Conservation (phyloP, 768 basidiomycete genomes). For the Candolleomyces efflorescens region DNA sequence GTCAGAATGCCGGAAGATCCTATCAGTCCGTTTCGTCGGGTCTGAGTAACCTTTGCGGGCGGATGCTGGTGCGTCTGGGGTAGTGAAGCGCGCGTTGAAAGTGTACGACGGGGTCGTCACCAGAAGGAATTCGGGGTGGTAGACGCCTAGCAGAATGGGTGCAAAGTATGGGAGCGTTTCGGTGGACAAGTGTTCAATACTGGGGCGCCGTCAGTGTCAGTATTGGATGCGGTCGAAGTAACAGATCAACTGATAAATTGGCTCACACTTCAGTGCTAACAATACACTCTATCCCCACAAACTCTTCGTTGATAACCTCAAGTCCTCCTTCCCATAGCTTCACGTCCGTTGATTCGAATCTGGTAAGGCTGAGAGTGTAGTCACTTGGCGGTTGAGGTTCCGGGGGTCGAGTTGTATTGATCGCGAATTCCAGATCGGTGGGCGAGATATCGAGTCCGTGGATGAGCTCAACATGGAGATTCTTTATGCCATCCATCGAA, state of each 20-base stretch:
- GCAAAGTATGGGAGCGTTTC: constrained; percentile 58
- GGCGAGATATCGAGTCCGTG: constrained; percentile 65
- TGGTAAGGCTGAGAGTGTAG: constrained; percentile 26
- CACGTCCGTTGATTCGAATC: constrained; percentile 69
- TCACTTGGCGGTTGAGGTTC: constrained; percentile 9
- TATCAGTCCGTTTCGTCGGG: constrained; percentile 69
- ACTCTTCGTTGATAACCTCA: constrained; percentile 59
- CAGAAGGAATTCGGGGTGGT: constrained; percentile 69
- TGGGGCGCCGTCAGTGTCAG: constrained; percentile 21
- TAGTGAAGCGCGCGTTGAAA: constrained; percentile 73
- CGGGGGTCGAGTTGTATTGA: constrained; percentile 42
- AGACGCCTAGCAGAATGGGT: constrained; percentile 70
- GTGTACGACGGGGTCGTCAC: constrained; percentile 85
- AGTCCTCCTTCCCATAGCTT: constrained; percentile 76
- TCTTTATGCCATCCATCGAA: constrained; percentile 41
- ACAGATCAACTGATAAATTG: constrained; percentile 2
- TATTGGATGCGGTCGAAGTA: background rate
- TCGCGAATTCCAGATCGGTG: constrained; percentile 51
- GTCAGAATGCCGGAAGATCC: constrained; percentile 76
- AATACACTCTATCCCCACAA: constrained; percentile 66
- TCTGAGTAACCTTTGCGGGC: constrained; percentile 57
- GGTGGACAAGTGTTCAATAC: constrained; percentile 75
- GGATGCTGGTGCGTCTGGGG: constrained; percentile 41
- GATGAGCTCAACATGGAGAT: constrained; percentile 54
- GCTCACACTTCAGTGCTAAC: constrained; percentile 80